Evolutionary conservation across 2,329 filamentous ascomycete genomes (phyloP), one percentile per base, ranked within the genome.

Genomic region (Colletotrichum graminicola): DNA sequence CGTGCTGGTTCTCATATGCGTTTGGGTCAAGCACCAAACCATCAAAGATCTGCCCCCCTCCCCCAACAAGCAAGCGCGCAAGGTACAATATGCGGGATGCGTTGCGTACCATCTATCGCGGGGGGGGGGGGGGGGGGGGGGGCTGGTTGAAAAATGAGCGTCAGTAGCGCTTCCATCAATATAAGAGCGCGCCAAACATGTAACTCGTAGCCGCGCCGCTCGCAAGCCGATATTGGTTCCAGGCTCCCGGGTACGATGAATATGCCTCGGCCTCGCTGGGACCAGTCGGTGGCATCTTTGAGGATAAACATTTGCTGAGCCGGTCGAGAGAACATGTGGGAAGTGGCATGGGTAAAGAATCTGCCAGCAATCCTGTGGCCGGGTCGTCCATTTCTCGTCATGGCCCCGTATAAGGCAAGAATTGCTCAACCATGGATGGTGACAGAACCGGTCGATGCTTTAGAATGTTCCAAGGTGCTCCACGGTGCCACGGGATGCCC

Each of bases 31-130:
- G 61, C 54, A 41, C 29, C 36, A 18, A 18, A 12, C 34, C 5
- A 63, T 11, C 45, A 51, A 26, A 32, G 23, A n/a, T 43, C 47
- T 43, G 14, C 26, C n/a, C 18, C 43, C 47, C 61, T 21, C n/a
- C 18, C 43, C 47, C 61, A 34, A 34, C 61, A 45, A 45, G 41
- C 8, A 63, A 63, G 61, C 61, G 61, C 61, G 61, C 49, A 63
- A 32, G 39, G 23, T 55, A 6, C 26, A 43, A 49, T 4, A 45
- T 36, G 16, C 14, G 60, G 45, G 10, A 23, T 34, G 11, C 5
- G 10, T 16, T 26, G 23, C 36, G n/a, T 18, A 18, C 21, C 12
- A 14, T 63, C 18, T 21, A 39, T 23, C 60, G 47, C 16, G 45
- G 10, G n/a, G 41, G 14, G n/a, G n/a, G n/a, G n/a, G n/a, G n/a